Conservation (phyloP, 805 yeast genomes). For the Candida adriatica region DNA sequence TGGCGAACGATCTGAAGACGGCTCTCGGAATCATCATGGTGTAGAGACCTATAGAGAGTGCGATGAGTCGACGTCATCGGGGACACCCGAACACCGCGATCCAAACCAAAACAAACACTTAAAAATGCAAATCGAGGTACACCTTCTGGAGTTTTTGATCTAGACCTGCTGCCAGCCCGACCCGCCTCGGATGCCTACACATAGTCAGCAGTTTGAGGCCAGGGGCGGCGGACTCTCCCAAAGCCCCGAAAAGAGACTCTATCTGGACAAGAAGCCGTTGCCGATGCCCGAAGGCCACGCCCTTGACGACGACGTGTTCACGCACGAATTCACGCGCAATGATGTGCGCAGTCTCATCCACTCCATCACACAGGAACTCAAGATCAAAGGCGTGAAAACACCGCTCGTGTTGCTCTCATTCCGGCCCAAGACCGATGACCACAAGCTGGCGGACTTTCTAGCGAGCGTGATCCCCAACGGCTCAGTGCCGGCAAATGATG, state of each 20-base stretch:
- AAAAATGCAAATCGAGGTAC: no score
- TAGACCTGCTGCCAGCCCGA: no score
- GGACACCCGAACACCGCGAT: no score
- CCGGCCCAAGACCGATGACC: constrained; percentile 61
- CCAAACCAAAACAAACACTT: no score
- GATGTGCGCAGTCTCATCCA: constrained; percentile 64
- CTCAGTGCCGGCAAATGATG: constrained; percentile 36
- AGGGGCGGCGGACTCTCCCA: constrained; percentile 6
- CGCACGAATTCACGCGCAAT: constrained; percentile 51
- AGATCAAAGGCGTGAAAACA: constrained; percentile 59
- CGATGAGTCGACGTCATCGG: no score
- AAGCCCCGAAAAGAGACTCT: constrained; percentile 10
- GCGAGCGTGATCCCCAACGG: constrained; percentile 55
- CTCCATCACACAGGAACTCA: constrained; percentile 63
- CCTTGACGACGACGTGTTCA: constrained; percentile 15
- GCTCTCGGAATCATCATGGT: no score
- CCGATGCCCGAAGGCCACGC: constrained; percentile 12
- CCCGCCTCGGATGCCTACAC: no score
- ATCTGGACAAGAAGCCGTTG: constrained; percentile 10
- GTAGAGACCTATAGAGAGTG: no score
- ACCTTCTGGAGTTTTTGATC: no score
- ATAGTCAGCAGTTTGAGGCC: constrained; percentile 12
- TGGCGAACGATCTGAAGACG: no score
- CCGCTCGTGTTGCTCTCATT: constrained; percentile 75
- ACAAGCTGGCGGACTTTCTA: constrained; percentile 50